phyloP scores from a whole-genome alignment of 2,329 filamentous ascomycete genomes.

The Parascedosporium putredinis region DNA sequence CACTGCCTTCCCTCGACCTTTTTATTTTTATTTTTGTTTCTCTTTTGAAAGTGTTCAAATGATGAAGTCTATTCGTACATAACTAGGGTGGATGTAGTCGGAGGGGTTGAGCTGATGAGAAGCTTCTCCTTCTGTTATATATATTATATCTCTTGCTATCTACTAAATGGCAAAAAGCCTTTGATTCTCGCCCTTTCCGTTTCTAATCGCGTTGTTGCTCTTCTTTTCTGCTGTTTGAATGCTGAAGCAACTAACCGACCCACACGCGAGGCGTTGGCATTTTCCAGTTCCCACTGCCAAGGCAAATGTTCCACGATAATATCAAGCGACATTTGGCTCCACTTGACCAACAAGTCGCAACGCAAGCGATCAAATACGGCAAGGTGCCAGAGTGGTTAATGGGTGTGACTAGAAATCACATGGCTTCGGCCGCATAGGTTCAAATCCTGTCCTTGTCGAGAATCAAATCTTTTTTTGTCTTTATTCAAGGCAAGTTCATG shows the following conservation, averaged over 20 bases:
- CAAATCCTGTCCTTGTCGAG: not conserved
- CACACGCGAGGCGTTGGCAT: too few species aligned
- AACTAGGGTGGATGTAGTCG: not conserved
- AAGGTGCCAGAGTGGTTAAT: not conserved
- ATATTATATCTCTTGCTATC: too few species aligned
- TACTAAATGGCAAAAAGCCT: too few species aligned
- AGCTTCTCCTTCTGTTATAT: conserved; percentile 2
- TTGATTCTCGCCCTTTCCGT: too few species aligned
- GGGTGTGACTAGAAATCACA: not conserved
- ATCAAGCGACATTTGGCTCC: not conserved
- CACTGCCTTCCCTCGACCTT: too few species aligned
- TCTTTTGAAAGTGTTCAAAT: not conserved
- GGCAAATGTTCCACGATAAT: not conserved
- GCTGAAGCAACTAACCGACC: too few species aligned
- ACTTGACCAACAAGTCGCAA: not conserved
- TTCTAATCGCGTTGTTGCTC: too few species aligned
- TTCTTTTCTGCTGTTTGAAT: too few species aligned
- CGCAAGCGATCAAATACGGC: not conserved
- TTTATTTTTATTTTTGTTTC: not conserved
- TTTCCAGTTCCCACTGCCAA: too few species aligned
- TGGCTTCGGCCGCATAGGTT: not conserved
- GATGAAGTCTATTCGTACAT: not conserved
- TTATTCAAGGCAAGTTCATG: not conserved
- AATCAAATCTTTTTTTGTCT: not conserved
- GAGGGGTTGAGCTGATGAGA: not conserved